Conservation (phyloP, 129 eudicot species). For the Oenanthe sinensis region DNA sequence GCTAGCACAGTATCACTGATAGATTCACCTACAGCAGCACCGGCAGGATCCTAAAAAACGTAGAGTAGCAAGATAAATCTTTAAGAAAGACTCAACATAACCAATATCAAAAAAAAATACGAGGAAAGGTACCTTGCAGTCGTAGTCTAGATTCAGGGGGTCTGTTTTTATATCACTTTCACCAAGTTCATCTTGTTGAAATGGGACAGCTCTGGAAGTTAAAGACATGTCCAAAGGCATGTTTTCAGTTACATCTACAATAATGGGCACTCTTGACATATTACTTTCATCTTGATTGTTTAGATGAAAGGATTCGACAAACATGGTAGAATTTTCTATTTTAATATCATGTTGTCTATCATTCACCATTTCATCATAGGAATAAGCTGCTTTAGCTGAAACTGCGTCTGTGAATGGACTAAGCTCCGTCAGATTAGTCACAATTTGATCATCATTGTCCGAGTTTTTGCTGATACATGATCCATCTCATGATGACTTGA, state of each 20-base stretch:
- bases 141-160: not conserved
- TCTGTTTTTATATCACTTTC: not conserved
- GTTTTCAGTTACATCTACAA: constrained; percentile 36
- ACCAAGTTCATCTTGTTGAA: not conserved
- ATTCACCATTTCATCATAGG: constrained; percentile 13
- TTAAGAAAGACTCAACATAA: not conserved
- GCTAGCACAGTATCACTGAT: constrained; percentile 5
- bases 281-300: constrained; percentile 13
- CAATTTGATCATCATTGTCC: constrained; percentile 12
- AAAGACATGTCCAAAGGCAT: constrained; percentile 3
- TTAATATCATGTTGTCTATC: not conserved
- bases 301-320: constrained; percentile 12
- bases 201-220: not conserved
- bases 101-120: not conserved
- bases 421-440: constrained; percentile 17
- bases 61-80: not conserved
- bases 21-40: not conserved
- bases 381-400: constrained; percentile 14
- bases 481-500: not conserved
- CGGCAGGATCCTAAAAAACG: not conserved
- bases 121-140: not conserved
- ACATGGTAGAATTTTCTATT: not conserved
- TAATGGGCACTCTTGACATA: constrained; percentile 12
- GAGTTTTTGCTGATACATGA: constrained; percentile 13
- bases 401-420: constrained; percentile 15